phyloP scores from a whole-genome alignment of 768 basidiomycete species.

The Lactarius deliciosus region DNA sequence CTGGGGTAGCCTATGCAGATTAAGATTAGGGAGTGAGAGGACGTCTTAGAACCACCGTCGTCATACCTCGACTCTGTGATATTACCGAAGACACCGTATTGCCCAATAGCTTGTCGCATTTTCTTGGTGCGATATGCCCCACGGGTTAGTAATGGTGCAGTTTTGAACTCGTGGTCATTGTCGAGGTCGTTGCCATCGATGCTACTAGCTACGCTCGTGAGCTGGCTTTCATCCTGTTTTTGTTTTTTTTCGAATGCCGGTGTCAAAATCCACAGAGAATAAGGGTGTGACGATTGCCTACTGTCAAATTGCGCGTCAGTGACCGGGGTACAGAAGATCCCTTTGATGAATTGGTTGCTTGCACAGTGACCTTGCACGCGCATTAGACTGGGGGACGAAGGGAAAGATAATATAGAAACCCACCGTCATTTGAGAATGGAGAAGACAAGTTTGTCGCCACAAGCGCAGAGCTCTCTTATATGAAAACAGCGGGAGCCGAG shows the following conservation, averaged over 20 bases:
- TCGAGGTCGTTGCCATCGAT: constrained; percentile 8
- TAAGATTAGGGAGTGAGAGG: neutral
- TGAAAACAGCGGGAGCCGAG: neutral
- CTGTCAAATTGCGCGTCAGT: neutral
- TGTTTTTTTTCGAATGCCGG: neutral
- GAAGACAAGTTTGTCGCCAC: neutral
- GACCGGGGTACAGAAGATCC: neutral
- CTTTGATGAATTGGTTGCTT: neutral
- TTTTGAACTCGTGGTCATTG: constrained; percentile 32
- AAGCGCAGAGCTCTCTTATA: constrained; percentile 8
- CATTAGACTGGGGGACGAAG: neutral
- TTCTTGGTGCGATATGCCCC: constrained; percentile 31
- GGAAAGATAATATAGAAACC: neutral
- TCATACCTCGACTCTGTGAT: constrained; percentile 20
- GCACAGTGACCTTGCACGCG: constrained; percentile 1
- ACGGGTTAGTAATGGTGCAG: constrained; percentile 36
- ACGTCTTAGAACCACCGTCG: neutral
- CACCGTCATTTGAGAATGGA: constrained; percentile 5
- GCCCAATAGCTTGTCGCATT: constrained; percentile 38
- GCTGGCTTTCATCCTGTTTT: constrained; percentile 16
- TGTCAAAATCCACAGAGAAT: neutral
- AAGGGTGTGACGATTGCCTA: neutral
- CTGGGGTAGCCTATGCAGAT: constrained; percentile 7
- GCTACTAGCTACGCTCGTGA: constrained; percentile 8
- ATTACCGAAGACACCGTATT: constrained; percentile 64